Evolutionary conservation across 371 early-diverging fungal genomes (phyloP), one percentile per base, ranked within the genome.

Genomic region (Fennellomyces sp.): DNA sequence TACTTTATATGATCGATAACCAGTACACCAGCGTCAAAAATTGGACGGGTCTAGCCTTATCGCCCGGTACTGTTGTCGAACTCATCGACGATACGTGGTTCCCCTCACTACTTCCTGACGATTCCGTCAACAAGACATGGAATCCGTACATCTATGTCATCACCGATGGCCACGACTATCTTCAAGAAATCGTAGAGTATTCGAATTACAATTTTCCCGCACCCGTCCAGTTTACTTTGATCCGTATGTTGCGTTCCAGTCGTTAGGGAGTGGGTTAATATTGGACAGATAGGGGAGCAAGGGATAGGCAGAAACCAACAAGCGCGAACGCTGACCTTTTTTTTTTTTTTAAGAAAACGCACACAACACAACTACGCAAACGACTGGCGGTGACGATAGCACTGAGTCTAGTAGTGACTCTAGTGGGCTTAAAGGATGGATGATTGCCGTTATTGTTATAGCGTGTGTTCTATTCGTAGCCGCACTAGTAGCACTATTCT

Each of bases 371-470:
- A 68, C 45, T 8, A 23, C 45, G n/a, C 5, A 64, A n/a, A 36
- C 53, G 2, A n/a, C 23, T 33, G 31, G 3, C 56, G 3, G 15
- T 35, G 17, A 47, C 26, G 29, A 54, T 8, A 27, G 53, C 42
- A 54, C 31, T 2, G 38, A 56, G 11, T 23, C 38, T 31, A 31
- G 50, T 19, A 52, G 36, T 19, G 21, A 50, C 0, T 15, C 29
- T 28, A 59, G 36, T 25, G 45, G 28, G 17, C 65, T 19, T 36
- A 63, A 64, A 53, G 65, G 54, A 27, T 80, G 80, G 80, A 69
- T 75, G 31, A 76, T 80, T 54, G 76, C 67, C 38, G 73, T 80
- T 27, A 80, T 80, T 53, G 66, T 64, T 21, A 66, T 72, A 29
- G 72, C 68, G 2, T 59, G 66, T 33, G 45, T 72, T 26, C 31